These are phyloP conservation scores for Escovopsis sp. DNA, from an alignment of 2,329 filamentous ascomycete genomes.

Conservation along the genomic window DNA sequence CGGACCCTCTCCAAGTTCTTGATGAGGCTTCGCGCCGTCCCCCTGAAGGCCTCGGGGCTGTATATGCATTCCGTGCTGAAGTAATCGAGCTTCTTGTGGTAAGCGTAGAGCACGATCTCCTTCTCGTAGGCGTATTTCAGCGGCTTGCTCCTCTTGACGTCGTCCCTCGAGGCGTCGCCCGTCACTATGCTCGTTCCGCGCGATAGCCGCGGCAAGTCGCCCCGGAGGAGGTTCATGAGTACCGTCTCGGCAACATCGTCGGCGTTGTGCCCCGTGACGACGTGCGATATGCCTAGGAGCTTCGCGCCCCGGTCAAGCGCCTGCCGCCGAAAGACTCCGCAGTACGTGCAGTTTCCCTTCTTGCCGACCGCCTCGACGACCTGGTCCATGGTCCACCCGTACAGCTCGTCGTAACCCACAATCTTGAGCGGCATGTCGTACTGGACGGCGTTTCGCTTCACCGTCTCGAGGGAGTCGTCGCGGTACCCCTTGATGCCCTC, in stretches of 20 bases:
- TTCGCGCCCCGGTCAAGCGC: conserved; percentile 86
- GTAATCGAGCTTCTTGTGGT: conserved; percentile 94
- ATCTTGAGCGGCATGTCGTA: conserved; percentile 88
- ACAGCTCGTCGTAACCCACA: conserved; percentile 82
- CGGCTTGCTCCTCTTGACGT: conserved; percentile 90
- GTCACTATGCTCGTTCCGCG: conserved; percentile 85
- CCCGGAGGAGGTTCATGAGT: conserved; percentile 88
- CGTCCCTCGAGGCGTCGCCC: conserved; percentile 51
- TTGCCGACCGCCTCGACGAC: conserved; percentile 93
- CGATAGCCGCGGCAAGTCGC: conserved; percentile 75
- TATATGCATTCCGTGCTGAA: conserved; percentile 99
- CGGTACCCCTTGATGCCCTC: conserved; percentile 96
- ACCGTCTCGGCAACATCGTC: conserved; percentile 96
- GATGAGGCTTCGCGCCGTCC: conserved; percentile 79
- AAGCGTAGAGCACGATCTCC: conserved; percentile 94
- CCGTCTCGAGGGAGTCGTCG: conserved; percentile 90
- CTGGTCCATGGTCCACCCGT: conserved; percentile 99
- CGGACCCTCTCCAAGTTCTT: conserved; percentile 90
- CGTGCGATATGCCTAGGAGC: conserved; percentile 74
- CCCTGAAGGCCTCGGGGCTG: conserved; percentile 90
- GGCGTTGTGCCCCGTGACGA: conserved; percentile 94
- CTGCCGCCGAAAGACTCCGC: conserved; percentile 88
- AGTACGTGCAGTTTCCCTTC: conserved; percentile 98
- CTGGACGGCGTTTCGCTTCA: conserved; percentile 82
- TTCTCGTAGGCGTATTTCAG: conserved; percentile 98